Base-by-base conservation (phyloP, 2,329 filamentous ascomycete genomes). In the Colletotrichum karsti region DNA sequence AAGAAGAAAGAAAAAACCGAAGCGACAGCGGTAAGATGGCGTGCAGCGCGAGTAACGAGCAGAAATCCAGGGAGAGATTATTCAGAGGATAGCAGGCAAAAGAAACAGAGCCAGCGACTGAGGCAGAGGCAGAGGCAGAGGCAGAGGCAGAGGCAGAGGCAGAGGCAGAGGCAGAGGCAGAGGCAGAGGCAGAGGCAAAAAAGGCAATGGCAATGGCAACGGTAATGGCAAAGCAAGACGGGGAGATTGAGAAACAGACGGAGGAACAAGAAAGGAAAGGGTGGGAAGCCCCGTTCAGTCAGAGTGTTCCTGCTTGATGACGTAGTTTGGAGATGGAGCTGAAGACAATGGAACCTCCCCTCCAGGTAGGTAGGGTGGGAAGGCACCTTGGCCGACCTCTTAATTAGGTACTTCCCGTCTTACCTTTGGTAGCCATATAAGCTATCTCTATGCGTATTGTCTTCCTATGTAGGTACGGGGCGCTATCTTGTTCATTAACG, bases 191-290 rank as follows among this genome's bases (percentile, higher is more conserved):
- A 28, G 18, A 50, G 46, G 46, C 46, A 50, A 30, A 22, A 46
- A 46, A 50, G 30, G 33, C 33, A 13, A 13, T 12, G 33, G 33
- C 33, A 13, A 4, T 4, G 41, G 41, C n/a, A 3, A 22, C n/a
- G 20, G 26, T 9, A 33, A n/a, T 13, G 5, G 12, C 46, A 26
- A 28, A 28, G 46, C 8, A 9, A 33, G 26, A 22, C 46, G 22
- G n/a, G n/a, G 50, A 54, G 22, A 35, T 15, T 54, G 20, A 50
- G 54, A 48, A 30, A 42, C 33, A 56, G 51, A 56, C 50, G 48
- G 63, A 41, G 39, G 63, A 56, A 63, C 64, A 67, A 64, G 60
- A 67, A 58, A 48, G 56, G 63, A 66, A 66, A 48, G 60, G 60
- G 60, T 41, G 53, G 46, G 46, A 30, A 48, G 60, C 63, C 64